Evolutionary conservation across 192 early-diverging fungal species (phyloP), one percentile per base, ranked within the genome.

Genomic region (Funneliformis mosseae): DNA sequence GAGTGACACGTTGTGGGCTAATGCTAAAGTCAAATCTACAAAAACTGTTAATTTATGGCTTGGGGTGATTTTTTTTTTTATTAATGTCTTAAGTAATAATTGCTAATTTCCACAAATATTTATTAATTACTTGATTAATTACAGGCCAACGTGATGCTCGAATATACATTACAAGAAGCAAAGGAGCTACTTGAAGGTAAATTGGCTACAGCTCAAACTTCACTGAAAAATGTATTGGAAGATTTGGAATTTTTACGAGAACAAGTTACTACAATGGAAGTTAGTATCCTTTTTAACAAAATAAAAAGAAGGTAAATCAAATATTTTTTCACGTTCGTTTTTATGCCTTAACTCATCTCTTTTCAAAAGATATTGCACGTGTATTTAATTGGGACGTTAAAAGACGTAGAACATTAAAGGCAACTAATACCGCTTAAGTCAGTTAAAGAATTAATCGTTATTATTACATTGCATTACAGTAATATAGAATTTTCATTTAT

Each of bases 181-280:
- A 83, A 89, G 62, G 89, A 91, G 27, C 88, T 99, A 38, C 87
- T 99, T 18, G 78, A 85, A 23, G 86, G 88, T 60, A 99, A 99
- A 80, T 87, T 96, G 21, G 81, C 48, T 0, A 92, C 90, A 42
- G 97, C 97, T 33, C 87, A 91, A 68, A 89, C 74, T n/a, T 90
- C 89, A 50, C 84, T 97, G 68, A 85, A 87, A 76, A 91, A 96
- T 64, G 91, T 94, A 0, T 86, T 91, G 4, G 97, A 99, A 83
- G 97, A 99, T 86, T 86, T 97, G 21, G 94, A 93, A 82, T 99
- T 96, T 80, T 81, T 99, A 86, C 89, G 95, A 77, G 96, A 97
- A 78, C 98, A 99, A 85, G 96, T 99, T 84, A 99, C 98, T 1
- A 98, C 96, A n/a, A 98, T 99, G 96, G 98, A 99, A 84, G 98